Evolutionary conservation across 306 rosid genomes (phyloP), one percentile per base, ranked within the genome.

Genomic region (Arachis hypogaea): DNA sequence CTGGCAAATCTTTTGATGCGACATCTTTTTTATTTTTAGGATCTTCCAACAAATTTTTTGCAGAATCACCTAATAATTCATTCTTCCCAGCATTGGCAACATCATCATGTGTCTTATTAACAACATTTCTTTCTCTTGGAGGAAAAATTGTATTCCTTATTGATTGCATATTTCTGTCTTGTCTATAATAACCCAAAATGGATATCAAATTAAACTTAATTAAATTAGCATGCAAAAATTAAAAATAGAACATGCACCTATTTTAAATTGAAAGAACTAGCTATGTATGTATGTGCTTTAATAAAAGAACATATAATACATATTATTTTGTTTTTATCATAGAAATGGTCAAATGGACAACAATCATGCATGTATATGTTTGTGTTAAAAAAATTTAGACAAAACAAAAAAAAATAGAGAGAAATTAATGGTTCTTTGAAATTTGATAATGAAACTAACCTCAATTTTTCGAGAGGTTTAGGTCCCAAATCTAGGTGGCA

Each of bases 131-230:
- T 74, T 81, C 74, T 54, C 77, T 80, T 18, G 68, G 61, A 64
- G 94, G 96, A 66, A 92, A 89, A 82, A 90, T 73, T 62, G 83
- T 92, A 57, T 89, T 83, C 81, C 93, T 88, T 46, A 92, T 59
- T 68, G 87, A 92, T 82, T 88, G 89, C 79, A 85, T 69, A 74
- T 42, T 79, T 75, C 83, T 79, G 74, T 92, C 98, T 59, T 88
- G 92, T 86, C 98, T 92, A 85, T 63, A 69, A 62, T 61, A 16
- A n/a, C 75, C 75, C 52, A 40, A 54, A 63, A 14, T 5, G 1
- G 51, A 63, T 59, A 36, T 28, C 38, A 33, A 33, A 33, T 51
- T 43, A 72, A n/a, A 40, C 70, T 22, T 22, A 22, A 22, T 50
- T 43, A 72, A n/a, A 38, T 73, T 57, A 74, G 60, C 59, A 71